Evolutionary conservation across 306 rosid genomes (phyloP).

Genomic region (Ormosia semicastrata): DNA sequence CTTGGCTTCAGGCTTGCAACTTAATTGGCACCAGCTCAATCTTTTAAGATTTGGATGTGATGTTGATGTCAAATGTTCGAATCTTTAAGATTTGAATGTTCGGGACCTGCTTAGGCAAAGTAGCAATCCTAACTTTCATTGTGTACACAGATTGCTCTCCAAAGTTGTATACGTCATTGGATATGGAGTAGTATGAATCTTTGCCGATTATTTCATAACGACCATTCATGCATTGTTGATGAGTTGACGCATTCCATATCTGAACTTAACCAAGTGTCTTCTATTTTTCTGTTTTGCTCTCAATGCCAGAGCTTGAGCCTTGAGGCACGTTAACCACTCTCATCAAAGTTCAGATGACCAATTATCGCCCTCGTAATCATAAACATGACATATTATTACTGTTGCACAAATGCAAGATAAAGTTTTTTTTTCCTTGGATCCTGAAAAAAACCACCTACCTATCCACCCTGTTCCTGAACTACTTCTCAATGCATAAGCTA

Average conservation of each 20-base stretch:
- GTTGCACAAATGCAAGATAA: background rate
- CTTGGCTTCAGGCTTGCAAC: background rate
- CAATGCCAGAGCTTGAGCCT: background rate
- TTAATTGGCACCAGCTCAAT: background rate
- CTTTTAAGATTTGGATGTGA: background rate
- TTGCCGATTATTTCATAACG: background rate
- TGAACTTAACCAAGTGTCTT: constrained; percentile 8
- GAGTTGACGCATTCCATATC: background rate
- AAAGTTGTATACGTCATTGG: background rate
- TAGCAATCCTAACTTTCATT: background rate
- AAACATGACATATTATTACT: background rate
- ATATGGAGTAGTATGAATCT: background rate
- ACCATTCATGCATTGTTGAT: background rate
- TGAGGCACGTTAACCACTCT: background rate
- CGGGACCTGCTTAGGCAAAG: background rate
- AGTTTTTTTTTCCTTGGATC: background rate
- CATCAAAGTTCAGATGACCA: constrained; percentile 4
- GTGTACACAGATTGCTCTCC: background rate
- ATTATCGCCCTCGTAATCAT: background rate
- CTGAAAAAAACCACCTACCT: background rate
- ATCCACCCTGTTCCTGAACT: background rate
- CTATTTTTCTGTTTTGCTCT: background rate
- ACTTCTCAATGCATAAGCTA: constrained; percentile 6
- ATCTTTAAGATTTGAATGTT: no score
- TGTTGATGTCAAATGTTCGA: no score